phyloP scores from a whole-genome alignment of 2,329 filamentous ascomycete species.

The Phialophora verrucosa region DNA sequence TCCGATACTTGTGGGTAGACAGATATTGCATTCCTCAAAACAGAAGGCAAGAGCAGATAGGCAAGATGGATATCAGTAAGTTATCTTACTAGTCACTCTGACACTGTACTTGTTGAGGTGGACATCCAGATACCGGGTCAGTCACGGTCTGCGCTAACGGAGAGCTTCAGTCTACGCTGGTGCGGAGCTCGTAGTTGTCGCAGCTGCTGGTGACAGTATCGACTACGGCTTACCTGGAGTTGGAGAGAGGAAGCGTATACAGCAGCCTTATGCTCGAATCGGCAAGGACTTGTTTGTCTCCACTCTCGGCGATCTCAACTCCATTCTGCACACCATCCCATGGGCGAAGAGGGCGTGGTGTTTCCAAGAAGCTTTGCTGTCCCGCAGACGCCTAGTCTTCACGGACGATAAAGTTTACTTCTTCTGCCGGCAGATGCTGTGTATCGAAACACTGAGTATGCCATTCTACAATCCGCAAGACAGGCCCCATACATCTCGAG shows the following conservation, averaged over 20 bases:
- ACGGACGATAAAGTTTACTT: conserved; percentile 36
- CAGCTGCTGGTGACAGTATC: conserved; percentile 26
- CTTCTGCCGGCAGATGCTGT: conserved; percentile 30
- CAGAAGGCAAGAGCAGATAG: conserved; percentile 34
- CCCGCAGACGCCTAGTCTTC: conserved; percentile 46
- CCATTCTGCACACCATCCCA: conserved; percentile 35
- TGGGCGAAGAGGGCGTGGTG: conserved; percentile 49
- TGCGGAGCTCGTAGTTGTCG: conserved; percentile 22
- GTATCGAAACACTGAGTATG: conserved; percentile 27
- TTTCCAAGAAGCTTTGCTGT: conserved; percentile 48
- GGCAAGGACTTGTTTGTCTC: conserved; percentile 17
- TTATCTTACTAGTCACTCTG: not conserved
- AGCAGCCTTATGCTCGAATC: conserved; percentile 18
- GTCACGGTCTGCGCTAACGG: not conserved
- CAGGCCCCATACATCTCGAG: not conserved
- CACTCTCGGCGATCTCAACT: conserved; percentile 21
- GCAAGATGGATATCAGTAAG: conserved; percentile 30
- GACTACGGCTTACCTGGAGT: conserved; percentile 37
- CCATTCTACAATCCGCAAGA: conserved; percentile 3
- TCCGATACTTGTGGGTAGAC: conserved; percentile 37
- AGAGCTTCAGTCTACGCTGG: conserved; percentile 20
- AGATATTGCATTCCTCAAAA: conserved; percentile 42
- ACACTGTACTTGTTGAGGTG: not conserved
- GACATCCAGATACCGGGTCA: not conserved
- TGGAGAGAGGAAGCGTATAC: conserved; percentile 23